Evolutionary conservation across 768 basidiomycete species (phyloP).

Genomic region (Thelephora ganbajun): DNA sequence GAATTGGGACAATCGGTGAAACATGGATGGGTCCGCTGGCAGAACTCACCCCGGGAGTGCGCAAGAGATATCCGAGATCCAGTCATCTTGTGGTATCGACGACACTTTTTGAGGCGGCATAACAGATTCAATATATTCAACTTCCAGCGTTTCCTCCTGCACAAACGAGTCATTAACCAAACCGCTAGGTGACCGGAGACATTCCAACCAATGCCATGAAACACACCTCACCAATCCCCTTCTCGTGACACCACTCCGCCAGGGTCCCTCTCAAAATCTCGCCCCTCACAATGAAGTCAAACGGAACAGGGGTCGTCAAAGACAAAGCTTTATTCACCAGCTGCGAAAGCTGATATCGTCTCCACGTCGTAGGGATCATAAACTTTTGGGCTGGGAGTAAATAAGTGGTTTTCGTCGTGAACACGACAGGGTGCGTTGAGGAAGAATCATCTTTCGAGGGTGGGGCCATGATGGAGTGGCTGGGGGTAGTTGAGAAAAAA

Average conservation of each 20-base stretch:
- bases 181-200: not conserved
- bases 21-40: not conserved
- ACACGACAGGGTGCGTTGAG: slow-evolving; percentile 39
- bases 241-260: slow-evolving; percentile 59
- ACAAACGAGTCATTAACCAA: not conserved
- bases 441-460: no score
- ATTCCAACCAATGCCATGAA: not conserved
- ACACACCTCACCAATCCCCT: slow-evolving; percentile 54
- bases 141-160: slow-evolving; percentile 81
- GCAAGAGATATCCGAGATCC: slow-evolving; percentile 77
- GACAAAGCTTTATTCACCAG: slow-evolving; percentile 89
- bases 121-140: slow-evolving; percentile 85
- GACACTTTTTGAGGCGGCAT: slow-evolving; percentile 77
- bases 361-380: slow-evolving; percentile 84
- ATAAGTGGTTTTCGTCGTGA: slow-evolving; percentile 62
- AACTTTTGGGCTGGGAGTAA: slow-evolving; percentile 79
- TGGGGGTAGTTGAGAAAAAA: no score
- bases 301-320: slow-evolving; percentile 63
- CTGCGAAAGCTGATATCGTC: slow-evolving; percentile 92
- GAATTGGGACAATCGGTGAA: slow-evolving; percentile 3
- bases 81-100: slow-evolving; percentile 78
- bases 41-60: slow-evolving; percentile 33
- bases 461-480: no score
- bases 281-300: slow-evolving; percentile 86
- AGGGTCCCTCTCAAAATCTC: slow-evolving; percentile 61